These are phyloP conservation scores for Excoecaria cochinchinensis DNA, from an alignment of 345 rosid genomes.

Conservation along the genomic window DNA sequence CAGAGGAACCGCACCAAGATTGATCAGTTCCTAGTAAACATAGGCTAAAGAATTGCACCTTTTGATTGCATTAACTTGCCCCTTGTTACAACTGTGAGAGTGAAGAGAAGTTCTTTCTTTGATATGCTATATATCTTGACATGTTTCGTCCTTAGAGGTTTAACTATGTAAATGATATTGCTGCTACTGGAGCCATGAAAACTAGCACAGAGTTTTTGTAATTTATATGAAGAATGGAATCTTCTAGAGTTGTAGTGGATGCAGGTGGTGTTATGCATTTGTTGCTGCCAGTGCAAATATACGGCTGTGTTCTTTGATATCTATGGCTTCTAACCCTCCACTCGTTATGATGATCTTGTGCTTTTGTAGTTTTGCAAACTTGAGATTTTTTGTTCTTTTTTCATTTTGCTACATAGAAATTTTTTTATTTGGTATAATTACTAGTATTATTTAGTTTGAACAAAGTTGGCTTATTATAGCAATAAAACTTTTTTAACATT, in stretches of 20 bases:
- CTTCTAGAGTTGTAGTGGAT: neutral
- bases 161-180: constrained; percentile 24
- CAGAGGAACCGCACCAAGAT: constrained; percentile 66
- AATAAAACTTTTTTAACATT: too few relatives aligned
- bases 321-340: too few relatives aligned
- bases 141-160: constrained; percentile 11
- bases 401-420: too few relatives aligned
- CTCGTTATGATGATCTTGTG: too few relatives aligned
- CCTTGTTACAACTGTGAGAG: neutral
- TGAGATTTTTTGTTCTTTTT: too few relatives aligned
- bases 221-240: constrained; percentile 10
- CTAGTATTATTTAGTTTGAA: too few relatives aligned
- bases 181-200: constrained; percentile 2
- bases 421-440: too few relatives aligned
- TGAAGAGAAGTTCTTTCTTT: neutral
- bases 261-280: neutral
- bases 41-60: constrained; percentile 6
- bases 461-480: too few relatives aligned
- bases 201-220: constrained; percentile 14
- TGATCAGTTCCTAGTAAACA: constrained; percentile 22
- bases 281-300: neutral
- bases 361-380: too few relatives aligned
- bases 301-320: neutral
- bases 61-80: constrained; percentile 4
- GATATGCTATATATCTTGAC: constrained; percentile 5